Percentiles rank a stretch among this genome's conserved stretches.
These are phyloP conservation scores for Leccinum subtestaceum DNA, from an alignment of 768 basidiomycete genomes.

Conservation along the genomic window DNA sequence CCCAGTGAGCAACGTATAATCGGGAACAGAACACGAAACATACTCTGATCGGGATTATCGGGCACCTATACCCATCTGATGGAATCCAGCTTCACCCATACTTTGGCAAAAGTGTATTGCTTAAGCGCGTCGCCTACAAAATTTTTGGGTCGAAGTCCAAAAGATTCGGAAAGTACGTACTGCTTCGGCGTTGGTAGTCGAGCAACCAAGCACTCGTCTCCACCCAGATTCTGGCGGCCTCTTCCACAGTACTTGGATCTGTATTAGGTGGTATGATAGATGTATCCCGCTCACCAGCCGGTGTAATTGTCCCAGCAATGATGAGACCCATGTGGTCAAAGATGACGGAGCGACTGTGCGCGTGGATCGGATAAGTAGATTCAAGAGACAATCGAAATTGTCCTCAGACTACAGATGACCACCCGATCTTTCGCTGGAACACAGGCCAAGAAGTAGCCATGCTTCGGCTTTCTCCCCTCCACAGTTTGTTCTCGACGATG, in stretches of 20 bases:
- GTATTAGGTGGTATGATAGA: constrained; percentile 56
- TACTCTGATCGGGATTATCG: constrained; percentile 69
- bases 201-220: constrained; percentile 67
- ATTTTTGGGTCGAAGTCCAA: constrained; percentile 10
- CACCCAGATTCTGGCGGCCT: constrained; percentile 66
- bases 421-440: constrained; percentile 67
- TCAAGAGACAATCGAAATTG: background rate
- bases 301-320: constrained; percentile 19
- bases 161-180: constrained; percentile 31
- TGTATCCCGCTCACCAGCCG: constrained; percentile 35
- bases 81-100: constrained; percentile 56
- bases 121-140: constrained; percentile 46
- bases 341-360: constrained; percentile 35
- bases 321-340: constrained; percentile 43
- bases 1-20: constrained; percentile 4
- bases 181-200: constrained; percentile 50
- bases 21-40: constrained; percentile 17
- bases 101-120: constrained; percentile 38
- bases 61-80: constrained; percentile 70
- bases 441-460: constrained; percentile 51
- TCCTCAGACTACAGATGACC: constrained; percentile 57
- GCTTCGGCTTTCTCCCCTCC: constrained; percentile 62
- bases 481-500: constrained; percentile 71
- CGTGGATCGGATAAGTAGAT: constrained; percentile 10
- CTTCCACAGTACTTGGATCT: constrained; percentile 43